Base-by-base conservation (phyloP, 1,139 yeast species). In the Blastobotrys ciferrii region DNA sequence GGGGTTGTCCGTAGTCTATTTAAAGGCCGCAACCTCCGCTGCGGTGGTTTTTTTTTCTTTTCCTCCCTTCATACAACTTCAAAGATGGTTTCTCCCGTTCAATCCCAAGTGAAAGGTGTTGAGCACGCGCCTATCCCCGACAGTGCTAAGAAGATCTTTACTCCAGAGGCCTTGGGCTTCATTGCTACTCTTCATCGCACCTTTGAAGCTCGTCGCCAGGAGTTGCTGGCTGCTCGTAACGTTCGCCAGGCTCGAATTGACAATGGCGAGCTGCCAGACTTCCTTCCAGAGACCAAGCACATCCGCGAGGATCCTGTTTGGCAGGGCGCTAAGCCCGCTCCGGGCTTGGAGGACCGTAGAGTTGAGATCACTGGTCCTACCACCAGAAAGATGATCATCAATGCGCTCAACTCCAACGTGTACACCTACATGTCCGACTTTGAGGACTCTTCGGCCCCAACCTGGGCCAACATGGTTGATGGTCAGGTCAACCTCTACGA, bases 341-440 rank as follows among this genome's bases (percentile, higher is more conserved):
- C 82, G 23, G 91, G 92, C 40, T 76, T 85, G 55, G 80, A 77
- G 58, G 94, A 85, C 73, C 77, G 64, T 36, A 62, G 69, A 53
- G 66, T 67, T 39, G 70, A 66, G 49, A 68, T 68, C 57, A 68
- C 72, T 35, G 72, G 73, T 19, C 86, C 87, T 49, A 76, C 87
- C 49, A 91, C 85, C 68, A 80, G 96, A 59, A 88, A 89, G 68
- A 89, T 89, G 97, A 84, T 89, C 58, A 85, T 89, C 67, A 89
- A 89, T 65, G 97, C 97, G 15, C 78, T 89, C 65, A 89, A 89
- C 72, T 82, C 96, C 3, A 80, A 80, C 51, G 96, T 88, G 41
- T 88, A 86, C 65, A 87, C 96, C 44, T 89, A 89, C 69, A 89
- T 89, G 97, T 84, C 95, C 41, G 97, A 89, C 72, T 87, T 89